A percentile compares a stretch with the other conserved stretches of the same genome.
These are phyloP conservation scores for Diplosphaera chodatii DNA, from an alignment of 139 green algal genomes.

Conservation along the genomic window DNA sequence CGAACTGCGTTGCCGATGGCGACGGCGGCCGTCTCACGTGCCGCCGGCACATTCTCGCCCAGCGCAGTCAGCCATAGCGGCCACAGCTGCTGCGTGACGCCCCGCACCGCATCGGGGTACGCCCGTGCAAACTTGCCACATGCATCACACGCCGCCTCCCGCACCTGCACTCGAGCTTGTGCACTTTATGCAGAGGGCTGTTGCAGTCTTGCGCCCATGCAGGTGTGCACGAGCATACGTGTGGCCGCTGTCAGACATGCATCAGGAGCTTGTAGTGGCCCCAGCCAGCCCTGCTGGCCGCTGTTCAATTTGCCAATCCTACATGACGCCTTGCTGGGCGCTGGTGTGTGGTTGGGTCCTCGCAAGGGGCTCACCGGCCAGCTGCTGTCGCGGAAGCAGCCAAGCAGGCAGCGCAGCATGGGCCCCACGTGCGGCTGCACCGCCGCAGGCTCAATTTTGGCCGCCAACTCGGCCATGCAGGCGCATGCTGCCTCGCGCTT, in stretches of 20 bases:
- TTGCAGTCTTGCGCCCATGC: too few species aligned
- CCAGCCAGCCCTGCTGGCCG: too few species aligned
- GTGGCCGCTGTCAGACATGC: too few species aligned
- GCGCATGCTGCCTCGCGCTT: conserved; percentile 84
- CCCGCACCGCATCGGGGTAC: conserved; percentile 47
- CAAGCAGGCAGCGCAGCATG: conserved; percentile 61
- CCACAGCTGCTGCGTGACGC: conserved; percentile 54
- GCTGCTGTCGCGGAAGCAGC: conserved; percentile 73
- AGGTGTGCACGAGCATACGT: too few species aligned
- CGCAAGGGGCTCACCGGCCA: conserved; percentile 52
- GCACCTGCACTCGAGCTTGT: conserved; percentile 21
- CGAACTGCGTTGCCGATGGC: conserved; percentile 49
- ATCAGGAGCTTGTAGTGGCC: too few species aligned
- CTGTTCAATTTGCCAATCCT: too few species aligned
- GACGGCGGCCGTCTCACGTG: conserved; percentile 65
- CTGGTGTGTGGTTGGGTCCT: too few species aligned
- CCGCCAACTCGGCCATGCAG: conserved; percentile 87
- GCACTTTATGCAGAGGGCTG: too few species aligned
- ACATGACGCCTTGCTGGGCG: too few species aligned
- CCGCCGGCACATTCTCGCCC: conserved; percentile 83
- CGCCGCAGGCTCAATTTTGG: conserved; percentile 64
- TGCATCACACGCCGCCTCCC: conserved; percentile 42
- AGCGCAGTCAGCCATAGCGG: conserved; percentile 77
- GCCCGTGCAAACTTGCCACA: conserved; percentile 44
- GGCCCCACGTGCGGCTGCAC: conserved; percentile 56